A percentile compares a stretch with the other conserved stretches of the same genome.
Evolutionary conservation across 352 stramenopile genomes (phyloP).

Genomic region (Globisporangium mamillatum): DNA sequence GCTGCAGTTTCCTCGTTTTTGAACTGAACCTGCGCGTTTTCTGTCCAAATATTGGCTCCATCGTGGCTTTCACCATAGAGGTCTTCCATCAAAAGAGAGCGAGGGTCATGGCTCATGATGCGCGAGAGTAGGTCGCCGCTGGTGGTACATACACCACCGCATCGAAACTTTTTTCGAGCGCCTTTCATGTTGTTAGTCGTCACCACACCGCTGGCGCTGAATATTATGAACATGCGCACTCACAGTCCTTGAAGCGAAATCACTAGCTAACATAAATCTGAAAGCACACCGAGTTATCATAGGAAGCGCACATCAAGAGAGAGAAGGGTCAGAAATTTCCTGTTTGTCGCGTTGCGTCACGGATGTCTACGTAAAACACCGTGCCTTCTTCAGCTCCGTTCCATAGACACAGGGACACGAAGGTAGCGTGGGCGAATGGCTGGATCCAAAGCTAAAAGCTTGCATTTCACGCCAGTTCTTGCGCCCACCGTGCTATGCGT

Average conservation of each 20-base stretch:
- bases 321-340: neutral
- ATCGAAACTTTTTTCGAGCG: neutral
- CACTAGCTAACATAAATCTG: neutral
- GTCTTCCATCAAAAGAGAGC: no score
- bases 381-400: neutral
- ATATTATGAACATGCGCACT: neutral
- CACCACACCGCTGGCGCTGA: neutral
- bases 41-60: no score
- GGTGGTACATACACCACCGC: neutral
- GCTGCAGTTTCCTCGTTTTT: neutral
- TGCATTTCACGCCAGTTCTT: neutral
- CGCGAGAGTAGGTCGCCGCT: neutral
- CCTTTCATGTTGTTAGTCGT: neutral
- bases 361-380: neutral
- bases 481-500: neutral
- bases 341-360: neutral
- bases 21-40: neutral
- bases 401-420: no score
- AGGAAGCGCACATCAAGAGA: neutral
- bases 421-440: neutral
- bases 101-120: no score
- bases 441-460: neutral
- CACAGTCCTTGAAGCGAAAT: neutral
- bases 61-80: no score
- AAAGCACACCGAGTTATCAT: neutral